Percentiles rank a stretch among this genome's conserved stretches.
Evolutionary conservation across 1,284 basidiomycete genomes (phyloP).

Genomic region (Cryptococcus maquisensis): DNA sequence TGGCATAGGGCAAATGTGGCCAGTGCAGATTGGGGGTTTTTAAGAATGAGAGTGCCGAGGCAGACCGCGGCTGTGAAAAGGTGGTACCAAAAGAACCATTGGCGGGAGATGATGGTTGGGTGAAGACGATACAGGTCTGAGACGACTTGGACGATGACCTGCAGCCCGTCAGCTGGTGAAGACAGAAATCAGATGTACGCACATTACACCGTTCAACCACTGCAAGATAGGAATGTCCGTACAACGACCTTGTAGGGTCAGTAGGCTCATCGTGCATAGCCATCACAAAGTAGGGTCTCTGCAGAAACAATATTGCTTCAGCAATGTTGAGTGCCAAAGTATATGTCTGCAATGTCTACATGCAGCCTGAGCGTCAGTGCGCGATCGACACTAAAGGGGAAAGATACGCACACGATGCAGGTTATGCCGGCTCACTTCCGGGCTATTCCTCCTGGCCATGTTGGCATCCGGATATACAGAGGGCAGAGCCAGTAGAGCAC

Average conservation of each 20-base stretch:
- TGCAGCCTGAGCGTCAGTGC: neutral
- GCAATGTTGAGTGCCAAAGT: constrained; percentile 23
- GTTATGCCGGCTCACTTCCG: constrained; percentile 19
- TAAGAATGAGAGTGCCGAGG: constrained; percentile 27
- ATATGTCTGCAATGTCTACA: constrained; percentile 28
- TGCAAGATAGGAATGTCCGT: constrained; percentile 29
- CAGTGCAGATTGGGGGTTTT: constrained; percentile 23
- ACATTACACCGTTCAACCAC: constrained; percentile 34
- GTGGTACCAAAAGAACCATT: constrained; percentile 38
- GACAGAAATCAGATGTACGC: neutral
- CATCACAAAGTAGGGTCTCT: constrained; percentile 33
- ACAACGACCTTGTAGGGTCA: constrained; percentile 25
- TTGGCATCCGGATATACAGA: constrained; percentile 20
- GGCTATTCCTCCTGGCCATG: constrained; percentile 14
- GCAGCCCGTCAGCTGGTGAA: neutral
- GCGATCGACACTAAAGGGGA: neutral
- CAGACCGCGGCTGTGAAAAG: constrained; percentile 35
- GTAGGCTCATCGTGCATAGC: constrained; percentile 29
- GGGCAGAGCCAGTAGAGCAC: constrained; percentile 20
- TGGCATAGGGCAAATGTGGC: constrained; percentile 22
- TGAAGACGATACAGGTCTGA: constrained; percentile 21
- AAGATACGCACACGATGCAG: constrained; percentile 10
- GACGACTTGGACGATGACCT: constrained; percentile 31
- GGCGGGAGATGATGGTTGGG: constrained; percentile 24
- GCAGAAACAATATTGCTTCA: constrained; percentile 28